These are phyloP conservation scores for Cadophora sp. DNA, from an alignment of 2,329 filamentous ascomycete species.

Conservation along the genomic window DNA sequence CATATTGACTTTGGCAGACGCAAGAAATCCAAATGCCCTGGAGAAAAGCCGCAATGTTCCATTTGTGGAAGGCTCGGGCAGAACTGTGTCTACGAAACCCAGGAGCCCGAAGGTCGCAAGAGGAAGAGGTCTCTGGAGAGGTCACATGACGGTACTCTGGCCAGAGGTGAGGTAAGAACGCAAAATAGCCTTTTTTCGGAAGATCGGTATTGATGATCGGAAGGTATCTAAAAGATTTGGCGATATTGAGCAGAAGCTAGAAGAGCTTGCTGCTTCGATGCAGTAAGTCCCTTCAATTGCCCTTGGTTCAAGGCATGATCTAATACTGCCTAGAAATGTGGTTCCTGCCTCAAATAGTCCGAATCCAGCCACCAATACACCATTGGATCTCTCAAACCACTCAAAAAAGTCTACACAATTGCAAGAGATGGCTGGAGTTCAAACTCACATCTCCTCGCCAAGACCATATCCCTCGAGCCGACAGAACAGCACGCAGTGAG, in stretches of 20 bases:
- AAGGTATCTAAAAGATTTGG: conserved; percentile 31
- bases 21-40: conserved; percentile 34
- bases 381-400: neutral
- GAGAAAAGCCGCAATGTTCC: conserved; percentile 30
- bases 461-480: neutral
- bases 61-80: conserved; percentile 28
- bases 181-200: neutral
- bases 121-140: conserved; percentile 18
- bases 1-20: conserved; percentile 22
- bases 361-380: neutral
- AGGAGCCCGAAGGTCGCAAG: conserved; percentile 20
- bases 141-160: neutral
- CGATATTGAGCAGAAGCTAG: conserved; percentile 31
- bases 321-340: conserved; percentile 6
- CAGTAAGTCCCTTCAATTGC: conserved; percentile 16
- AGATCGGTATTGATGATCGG: neutral
- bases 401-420: neutral
- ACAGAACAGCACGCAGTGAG: neutral
- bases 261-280: conserved; percentile 30
- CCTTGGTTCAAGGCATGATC: neutral
- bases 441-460: neutral
- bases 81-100: conserved; percentile 24
- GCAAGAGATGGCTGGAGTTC: neutral
- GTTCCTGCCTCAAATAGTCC: conserved; percentile 7
- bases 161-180: conserved; percentile 21